Evolutionary conservation across 352 stramenopile genomes (phyloP), one percentile per base, ranked within the genome.

Genomic region (Phytophthora boehmeriae): DNA sequence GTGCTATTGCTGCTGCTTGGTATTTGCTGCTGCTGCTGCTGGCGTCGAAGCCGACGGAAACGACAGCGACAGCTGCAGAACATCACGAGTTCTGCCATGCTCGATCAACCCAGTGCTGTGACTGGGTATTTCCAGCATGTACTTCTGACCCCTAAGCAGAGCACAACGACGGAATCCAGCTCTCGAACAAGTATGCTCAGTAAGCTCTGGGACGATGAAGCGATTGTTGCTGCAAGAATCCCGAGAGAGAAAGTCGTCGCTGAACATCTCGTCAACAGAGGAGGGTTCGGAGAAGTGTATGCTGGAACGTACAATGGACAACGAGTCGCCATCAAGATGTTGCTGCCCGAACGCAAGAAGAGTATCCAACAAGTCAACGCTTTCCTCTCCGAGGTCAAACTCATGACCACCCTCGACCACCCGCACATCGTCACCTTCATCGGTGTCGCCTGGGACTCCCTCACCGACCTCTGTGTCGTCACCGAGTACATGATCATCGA

Each of bases 401-500:
- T 58, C 36, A 58, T 58, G 51, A 44, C 51, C 9, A 17, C 51
- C 1, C 36, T 58, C 5, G 54, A 75, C 11, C 65, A 73, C 45
- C 22, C 39, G 17, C 43, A 57, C 35, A 68, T 80, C 41, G 67
- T 76, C 5, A 28, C 23, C 2, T 78, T 74, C n/a, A 23, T 76
- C 16, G 62, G 65, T 5, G 56, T 73, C 17, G 59, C 65, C 27
- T 77, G 68, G 68, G 62, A 67, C 38, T 58, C 60, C 23, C 44
- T 68, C 13, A 49, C 32, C 10, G 58, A 68, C 35, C 8, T 71
- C 9, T 59, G 54, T 25, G 52, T 47, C 19, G 63, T 77, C 9
- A 69, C 59, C 22, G 69, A 78, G 60, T 68, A 63, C 65, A 78
- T 78, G 69, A 47, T 34, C 13, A 42, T 50, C 2, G 64, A 78